phyloP scores from a whole-genome alignment of 345 rosid genomes.

The Diplotaxis tenuifolia region DNA sequence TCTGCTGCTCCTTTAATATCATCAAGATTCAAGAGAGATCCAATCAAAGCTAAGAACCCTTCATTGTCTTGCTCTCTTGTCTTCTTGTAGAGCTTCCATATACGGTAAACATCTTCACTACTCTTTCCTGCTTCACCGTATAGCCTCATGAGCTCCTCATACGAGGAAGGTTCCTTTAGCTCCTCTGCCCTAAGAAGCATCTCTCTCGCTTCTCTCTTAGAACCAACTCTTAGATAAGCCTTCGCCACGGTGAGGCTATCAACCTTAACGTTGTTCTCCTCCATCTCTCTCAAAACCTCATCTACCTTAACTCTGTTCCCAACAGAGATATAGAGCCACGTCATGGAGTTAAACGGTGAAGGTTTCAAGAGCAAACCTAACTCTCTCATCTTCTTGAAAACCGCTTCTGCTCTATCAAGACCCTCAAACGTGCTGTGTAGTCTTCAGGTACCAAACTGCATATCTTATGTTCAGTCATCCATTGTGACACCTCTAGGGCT shows the following conservation, averaged over 20 bases:
- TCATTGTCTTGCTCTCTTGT: too few species aligned
- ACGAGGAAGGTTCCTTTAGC: too few species aligned
- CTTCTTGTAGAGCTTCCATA: too few species aligned
- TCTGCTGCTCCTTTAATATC: neutral
- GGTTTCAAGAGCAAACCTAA: neutral
- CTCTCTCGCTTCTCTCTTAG: neutral
- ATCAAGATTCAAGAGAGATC: too few species aligned
- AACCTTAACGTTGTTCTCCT: neutral
- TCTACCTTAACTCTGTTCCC: neutral
- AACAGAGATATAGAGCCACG: neutral
- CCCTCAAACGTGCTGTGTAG: neutral
- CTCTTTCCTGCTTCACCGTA: slow-evolving; percentile 2
- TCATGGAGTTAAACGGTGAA: neutral
- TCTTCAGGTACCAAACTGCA: neutral
- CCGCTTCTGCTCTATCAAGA: neutral
- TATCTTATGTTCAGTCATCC: neutral
- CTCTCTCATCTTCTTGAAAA: slow-evolving; percentile 2
- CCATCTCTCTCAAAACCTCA: neutral
- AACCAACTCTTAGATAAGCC: neutral
- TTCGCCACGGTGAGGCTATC: slow-evolving; percentile 2
- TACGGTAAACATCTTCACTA: too few species aligned
- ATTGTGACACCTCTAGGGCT: neutral
- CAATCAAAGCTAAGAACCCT: neutral
- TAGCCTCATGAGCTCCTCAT: too few species aligned
- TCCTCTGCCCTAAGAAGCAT: neutral